These are phyloP conservation scores for Hyaloscypha variabilis DNA, from an alignment of 495 filamentous ascomycete genomes.

Conservation along the genomic window DNA sequence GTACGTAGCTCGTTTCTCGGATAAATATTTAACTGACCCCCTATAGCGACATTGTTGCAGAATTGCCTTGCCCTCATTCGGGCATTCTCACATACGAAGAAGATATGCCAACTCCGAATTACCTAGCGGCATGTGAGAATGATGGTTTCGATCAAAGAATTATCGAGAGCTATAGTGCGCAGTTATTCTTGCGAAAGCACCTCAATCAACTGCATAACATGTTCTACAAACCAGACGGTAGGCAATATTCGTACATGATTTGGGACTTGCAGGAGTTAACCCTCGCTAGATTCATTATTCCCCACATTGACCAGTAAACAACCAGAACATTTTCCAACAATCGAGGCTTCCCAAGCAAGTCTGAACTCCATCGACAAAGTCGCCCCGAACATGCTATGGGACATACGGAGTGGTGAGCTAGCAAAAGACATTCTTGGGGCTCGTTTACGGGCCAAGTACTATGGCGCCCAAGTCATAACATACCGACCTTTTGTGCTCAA, in stretches of 20 bases:
- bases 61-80: conserved; percentile 81
- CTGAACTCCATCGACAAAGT: conserved; percentile 44
- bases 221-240: conserved; percentile 64
- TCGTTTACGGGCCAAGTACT: conserved; percentile 90
- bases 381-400: conserved; percentile 58
- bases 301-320: conserved; percentile 9
- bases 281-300: conserved; percentile 14
- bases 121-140: conserved; percentile 39
- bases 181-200: conserved; percentile 82
- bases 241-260: neutral
- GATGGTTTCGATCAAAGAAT: conserved; percentile 52
- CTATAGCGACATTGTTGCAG: conserved; percentile 84
- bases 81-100: conserved; percentile 73
- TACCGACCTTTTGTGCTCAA: conserved; percentile 77
- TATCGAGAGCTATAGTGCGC: conserved; percentile 81
- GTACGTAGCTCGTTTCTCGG: conserved; percentile 42
- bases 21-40: conserved; percentile 18
- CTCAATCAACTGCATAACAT: conserved; percentile 82
- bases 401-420: conserved; percentile 62
- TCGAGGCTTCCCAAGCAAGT: conserved; percentile 51
- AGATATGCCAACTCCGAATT: conserved; percentile 65
- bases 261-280: neutral
- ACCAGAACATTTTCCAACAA: conserved; percentile 35
- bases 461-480: conserved; percentile 87
- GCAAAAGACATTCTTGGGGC: conserved; percentile 79